phyloP scores from a whole-genome alignment of 2,329 filamentous ascomycete species.

The Dendrostoma leiphaemia region DNA sequence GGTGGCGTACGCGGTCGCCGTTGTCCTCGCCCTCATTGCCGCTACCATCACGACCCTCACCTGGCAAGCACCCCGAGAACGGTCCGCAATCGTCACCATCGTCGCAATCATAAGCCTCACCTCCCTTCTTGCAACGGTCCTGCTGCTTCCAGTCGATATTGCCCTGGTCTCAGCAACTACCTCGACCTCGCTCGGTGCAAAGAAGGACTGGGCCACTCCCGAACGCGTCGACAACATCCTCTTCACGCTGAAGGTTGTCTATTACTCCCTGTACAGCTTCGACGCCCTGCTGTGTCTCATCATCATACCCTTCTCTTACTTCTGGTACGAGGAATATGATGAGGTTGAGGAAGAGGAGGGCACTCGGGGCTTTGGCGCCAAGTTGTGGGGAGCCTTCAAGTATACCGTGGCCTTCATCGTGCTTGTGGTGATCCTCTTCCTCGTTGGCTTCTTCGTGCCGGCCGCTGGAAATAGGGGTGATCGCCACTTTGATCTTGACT shows the following conservation, averaged over 20 bases:
- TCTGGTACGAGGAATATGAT: conserved; percentile 97
- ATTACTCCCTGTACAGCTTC: conserved; percentile 89
- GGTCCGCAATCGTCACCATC: conserved; percentile 75
- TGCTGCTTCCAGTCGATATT: conserved; percentile 92
- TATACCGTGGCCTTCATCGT: conserved; percentile 85
- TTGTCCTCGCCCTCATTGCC: conserved; percentile 72
- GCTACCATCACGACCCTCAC: conserved; percentile 84
- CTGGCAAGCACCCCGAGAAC: conserved; percentile 86
- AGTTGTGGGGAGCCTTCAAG: conserved; percentile 82
- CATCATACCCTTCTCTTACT: conserved; percentile 93
- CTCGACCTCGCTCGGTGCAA: conserved; percentile 69
- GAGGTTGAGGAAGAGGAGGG: conserved; percentile 83
- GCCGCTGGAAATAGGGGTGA: conserved; percentile 66
- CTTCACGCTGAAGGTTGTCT: conserved; percentile 79
- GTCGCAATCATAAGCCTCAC: conserved; percentile 87
- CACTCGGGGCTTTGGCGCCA: conserved; percentile 65
- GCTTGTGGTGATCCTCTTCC: conserved; percentile 77
- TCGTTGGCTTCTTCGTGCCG: conserved; percentile 92
- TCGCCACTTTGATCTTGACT: conserved; percentile 78
- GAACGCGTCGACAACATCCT: conserved; percentile 75
- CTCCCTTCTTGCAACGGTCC: conserved; percentile 82
- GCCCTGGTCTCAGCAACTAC: conserved; percentile 90
- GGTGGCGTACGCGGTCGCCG: conserved; percentile 84
- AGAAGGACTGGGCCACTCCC: conserved; percentile 94
- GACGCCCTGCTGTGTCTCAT: conserved; percentile 87